Evolutionary conservation across 1,139 yeast species (phyloP).

Genomic region (Yarrowia galli): DNA sequence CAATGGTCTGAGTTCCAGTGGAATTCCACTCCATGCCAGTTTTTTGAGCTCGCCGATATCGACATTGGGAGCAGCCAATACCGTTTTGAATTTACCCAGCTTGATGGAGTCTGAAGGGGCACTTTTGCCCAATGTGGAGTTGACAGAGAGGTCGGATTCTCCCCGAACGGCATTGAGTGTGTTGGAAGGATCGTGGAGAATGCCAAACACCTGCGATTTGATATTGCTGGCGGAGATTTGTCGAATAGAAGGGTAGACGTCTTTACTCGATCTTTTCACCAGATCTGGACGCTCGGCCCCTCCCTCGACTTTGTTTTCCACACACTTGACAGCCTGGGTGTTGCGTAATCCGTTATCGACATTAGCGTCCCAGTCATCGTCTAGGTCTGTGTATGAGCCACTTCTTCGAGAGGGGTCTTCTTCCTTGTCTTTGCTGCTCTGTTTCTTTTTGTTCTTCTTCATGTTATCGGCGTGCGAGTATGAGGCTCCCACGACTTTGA

Average conservation of each 20-base stretch:
- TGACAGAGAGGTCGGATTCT: background rate
- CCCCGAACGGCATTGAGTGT: slow-evolving; percentile 21
- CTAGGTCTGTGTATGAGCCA: slow-evolving; percentile 61
- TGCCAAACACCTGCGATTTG: slow-evolving; percentile 43
- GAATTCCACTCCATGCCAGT: slow-evolving; percentile 94
- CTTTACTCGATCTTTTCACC: slow-evolving; percentile 38
- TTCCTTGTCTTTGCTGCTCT: slow-evolving; percentile 13
- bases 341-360: slow-evolving; percentile 58
- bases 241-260: slow-evolving; percentile 22
- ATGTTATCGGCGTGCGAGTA: slow-evolving; percentile 53
- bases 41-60: slow-evolving; percentile 73
- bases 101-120: slow-evolving; percentile 22
- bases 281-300: slow-evolving; percentile 22
- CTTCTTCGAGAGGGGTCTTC: slow-evolving; percentile 20
- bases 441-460: slow-evolving; percentile 26
- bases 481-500: slow-evolving; percentile 55
- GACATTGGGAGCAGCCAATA: slow-evolving; percentile 67
- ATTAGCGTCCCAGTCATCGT: slow-evolving; percentile 93
- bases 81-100: slow-evolving; percentile 62
- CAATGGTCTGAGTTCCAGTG: slow-evolving; percentile 77
- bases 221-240: slow-evolving; percentile 17
- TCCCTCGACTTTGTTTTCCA: slow-evolving; percentile 46
- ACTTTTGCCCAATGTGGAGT: background rate
- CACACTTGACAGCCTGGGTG: slow-evolving; percentile 44
- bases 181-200: slow-evolving; percentile 53